Percentiles rank a stretch among this genome's conserved stretches.
phyloP scores from a whole-genome alignment of 2,329 filamentous ascomycete species.

The Ceratocystis papillata region DNA sequence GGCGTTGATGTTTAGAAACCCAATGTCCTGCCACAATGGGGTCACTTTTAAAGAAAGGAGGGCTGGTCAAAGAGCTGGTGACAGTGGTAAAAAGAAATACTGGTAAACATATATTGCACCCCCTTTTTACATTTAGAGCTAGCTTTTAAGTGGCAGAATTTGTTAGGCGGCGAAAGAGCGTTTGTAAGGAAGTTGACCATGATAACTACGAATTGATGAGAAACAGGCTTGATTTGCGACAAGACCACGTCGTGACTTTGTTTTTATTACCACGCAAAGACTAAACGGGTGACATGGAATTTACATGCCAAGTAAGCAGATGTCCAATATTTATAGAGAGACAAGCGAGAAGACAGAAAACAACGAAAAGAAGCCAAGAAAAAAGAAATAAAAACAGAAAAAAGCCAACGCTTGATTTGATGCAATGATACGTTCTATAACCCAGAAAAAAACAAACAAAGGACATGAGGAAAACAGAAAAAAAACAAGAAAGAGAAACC shows the following conservation, averaged over 20 bases:
- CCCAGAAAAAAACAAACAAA: neutral
- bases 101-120: neutral
- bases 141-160: neutral
- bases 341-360: neutral
- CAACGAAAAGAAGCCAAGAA: neutral
- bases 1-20: slow-evolving; percentile 14
- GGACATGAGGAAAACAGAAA: neutral
- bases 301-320: neutral
- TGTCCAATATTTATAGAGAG: slow-evolving; percentile 6
- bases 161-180: neutral
- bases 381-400: neutral
- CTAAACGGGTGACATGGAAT: neutral
- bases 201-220: neutral
- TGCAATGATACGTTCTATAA: slow-evolving; percentile 10
- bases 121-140: neutral
- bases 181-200: neutral
- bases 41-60: neutral
- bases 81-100: neutral
- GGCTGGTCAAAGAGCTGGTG: too few relatives aligned
- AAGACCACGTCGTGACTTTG: neutral
- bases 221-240: neutral
- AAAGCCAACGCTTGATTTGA: slow-evolving; percentile 8
- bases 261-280: neutral
- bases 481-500: neutral
- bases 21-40: neutral